These are phyloP conservation scores for Psilocybe tampanensis DNA, from an alignment of 768 basidiomycete genomes.

Conservation along the genomic window DNA sequence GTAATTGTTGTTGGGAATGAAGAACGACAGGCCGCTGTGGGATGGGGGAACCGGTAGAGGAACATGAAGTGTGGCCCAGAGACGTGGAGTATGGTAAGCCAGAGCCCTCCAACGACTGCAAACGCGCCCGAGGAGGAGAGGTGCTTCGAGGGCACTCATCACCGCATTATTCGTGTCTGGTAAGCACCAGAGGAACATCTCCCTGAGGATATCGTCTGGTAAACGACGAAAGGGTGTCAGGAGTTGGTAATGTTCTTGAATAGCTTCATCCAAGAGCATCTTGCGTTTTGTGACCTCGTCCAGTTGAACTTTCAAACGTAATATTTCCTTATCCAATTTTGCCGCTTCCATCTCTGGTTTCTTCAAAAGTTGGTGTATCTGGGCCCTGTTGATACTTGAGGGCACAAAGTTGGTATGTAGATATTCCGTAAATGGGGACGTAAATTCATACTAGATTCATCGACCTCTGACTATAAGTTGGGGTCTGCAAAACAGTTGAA, in stretches of 20 bases:
- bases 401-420: constrained; percentile 19
- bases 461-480: too few species aligned
- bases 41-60: constrained; percentile 13
- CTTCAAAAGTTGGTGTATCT: constrained; percentile 8
- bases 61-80: constrained; percentile 20
- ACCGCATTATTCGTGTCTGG: constrained; percentile 17
- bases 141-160: constrained; percentile 13
- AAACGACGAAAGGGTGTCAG: constrained; percentile 14
- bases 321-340: constrained; percentile 10
- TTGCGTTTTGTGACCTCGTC: constrained; percentile 3
- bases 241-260: constrained; percentile 13
- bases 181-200: constrained; percentile 17
- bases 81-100: constrained; percentile 12
- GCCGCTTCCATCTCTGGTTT: constrained; percentile 6
- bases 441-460: not conserved
- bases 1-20: constrained; percentile 1
- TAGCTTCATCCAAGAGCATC: constrained; percentile 3
- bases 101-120: constrained; percentile 20
- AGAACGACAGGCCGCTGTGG: not conserved
- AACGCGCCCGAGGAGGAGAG: constrained; percentile 16
- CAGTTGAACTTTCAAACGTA: constrained; percentile 2
- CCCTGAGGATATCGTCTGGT: constrained; percentile 19
- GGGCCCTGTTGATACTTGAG: constrained; percentile 6
- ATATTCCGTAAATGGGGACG: constrained; percentile 10
- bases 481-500: too few species aligned